These are phyloP conservation scores for Vairimorpha apis DNA, from an alignment of 371 early-diverging fungal genomes.

Conservation along the genomic window DNA sequence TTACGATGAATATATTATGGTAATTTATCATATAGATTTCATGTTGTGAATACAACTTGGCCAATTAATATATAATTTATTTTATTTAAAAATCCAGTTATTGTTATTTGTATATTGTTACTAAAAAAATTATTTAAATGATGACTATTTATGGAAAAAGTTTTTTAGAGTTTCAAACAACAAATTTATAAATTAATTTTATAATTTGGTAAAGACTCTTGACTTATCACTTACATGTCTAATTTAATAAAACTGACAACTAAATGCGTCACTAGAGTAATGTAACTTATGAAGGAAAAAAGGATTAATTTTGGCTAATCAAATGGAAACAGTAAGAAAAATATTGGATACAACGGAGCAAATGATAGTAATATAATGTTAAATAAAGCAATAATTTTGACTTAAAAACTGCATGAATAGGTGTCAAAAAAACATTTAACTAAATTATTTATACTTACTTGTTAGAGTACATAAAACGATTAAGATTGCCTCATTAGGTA, in stretches of 20 bases:
- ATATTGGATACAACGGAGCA: constrained; percentile 23
- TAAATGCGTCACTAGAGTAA: neutral
- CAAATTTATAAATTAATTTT: neutral
- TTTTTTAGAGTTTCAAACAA: neutral
- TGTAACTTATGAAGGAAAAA: neutral
- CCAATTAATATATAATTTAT: neutral
- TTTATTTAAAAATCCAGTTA: neutral
- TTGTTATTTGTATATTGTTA: neutral
- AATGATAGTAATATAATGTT: neutral
- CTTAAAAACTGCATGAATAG: neutral
- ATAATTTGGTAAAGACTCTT: neutral
- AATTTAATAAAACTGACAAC: neutral
- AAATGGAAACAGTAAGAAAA: constrained; percentile 9
- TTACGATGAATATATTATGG: neutral
- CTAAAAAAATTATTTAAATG: neutral
- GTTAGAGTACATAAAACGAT: neutral
- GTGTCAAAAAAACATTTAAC: neutral
- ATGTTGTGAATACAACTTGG: neutral
- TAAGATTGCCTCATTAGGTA: neutral
- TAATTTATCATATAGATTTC: neutral
- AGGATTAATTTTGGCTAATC: neutral
- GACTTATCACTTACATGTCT: neutral
- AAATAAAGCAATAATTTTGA: neutral
- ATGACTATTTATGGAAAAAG: neutral
- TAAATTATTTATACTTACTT: neutral